phyloP scores from a whole-genome alignment of 106 monocot species.

The Allium fistulosum region DNA sequence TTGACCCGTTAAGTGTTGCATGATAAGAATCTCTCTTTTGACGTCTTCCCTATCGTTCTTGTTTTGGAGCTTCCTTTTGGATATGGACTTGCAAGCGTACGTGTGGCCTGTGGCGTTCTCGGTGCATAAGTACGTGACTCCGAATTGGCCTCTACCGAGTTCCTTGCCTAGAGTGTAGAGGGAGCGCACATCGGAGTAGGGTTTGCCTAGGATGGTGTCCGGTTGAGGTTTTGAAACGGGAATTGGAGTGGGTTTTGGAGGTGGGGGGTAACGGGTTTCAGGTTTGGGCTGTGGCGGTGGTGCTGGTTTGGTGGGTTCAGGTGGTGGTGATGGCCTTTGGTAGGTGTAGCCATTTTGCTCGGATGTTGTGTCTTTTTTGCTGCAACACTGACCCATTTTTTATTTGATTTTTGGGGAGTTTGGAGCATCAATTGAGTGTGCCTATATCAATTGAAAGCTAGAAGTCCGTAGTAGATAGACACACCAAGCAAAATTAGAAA shows the following conservation, averaged over 20 bases:
- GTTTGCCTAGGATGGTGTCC: conserved; percentile 32
- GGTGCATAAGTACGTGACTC: conserved; percentile 31
- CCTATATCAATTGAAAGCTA: neutral
- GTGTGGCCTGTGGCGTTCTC: conserved; percentile 20
- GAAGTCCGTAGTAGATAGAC: neutral
- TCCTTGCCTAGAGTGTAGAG: conserved; percentile 27
- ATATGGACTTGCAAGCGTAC: conserved; percentile 35
- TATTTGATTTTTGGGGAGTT: neutral
- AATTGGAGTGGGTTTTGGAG: conserved; percentile 5
- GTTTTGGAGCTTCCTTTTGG: conserved; percentile 26
- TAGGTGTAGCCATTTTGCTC: conserved; percentile 11
- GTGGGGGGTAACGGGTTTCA: conserved; percentile 5
- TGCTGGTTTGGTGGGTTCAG: conserved; percentile 3
- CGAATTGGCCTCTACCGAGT: conserved; percentile 35
- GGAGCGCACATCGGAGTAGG: conserved; percentile 21
- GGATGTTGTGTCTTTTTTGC: conserved; percentile 5
- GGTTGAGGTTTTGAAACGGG: neutral
- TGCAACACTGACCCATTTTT: conserved; percentile 17
- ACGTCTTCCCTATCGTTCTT: conserved; percentile 30
- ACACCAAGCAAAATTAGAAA: neutral
- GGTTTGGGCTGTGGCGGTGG: conserved; percentile 9
- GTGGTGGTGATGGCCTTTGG: neutral
- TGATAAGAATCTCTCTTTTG: conserved; percentile 29
- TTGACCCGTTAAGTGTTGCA: conserved; percentile 37
- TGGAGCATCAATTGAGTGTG: neutral